Base-by-base conservation (phyloP, 768 basidiomycete genomes). In the Calocera viscosa region DNA sequence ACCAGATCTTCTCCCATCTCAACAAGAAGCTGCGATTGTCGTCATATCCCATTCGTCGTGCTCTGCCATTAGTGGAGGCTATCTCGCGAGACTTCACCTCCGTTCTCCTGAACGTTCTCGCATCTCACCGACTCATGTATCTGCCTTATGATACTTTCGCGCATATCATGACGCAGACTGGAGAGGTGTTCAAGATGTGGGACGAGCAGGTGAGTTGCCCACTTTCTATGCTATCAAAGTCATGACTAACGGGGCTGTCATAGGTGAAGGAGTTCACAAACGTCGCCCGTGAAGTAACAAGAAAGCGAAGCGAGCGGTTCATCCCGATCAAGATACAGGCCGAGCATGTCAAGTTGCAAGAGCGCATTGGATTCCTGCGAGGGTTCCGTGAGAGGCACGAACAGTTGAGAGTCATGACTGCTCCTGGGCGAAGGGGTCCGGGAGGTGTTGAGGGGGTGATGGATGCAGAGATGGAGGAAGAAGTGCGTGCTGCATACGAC, bases 1-100 rank as follows among this genome's bases (percentile, higher is more conserved):
- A 83, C 0, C 82, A 89, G 67, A 95, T 98, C 74, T 97, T 98
- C 73, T 83, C 83, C 0, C 96, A 99, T 74, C 84, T 98, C 74
- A 96, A 91, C 75, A 90, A 94, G 77, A 97, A 95, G 75, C 86
- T 99, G 71, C 90, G 88, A 73, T 84, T 97, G 19, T 95, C 95
- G 0, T 95, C 96, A 0, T 98, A 99, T 75, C 96, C 96, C 0
- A 93, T 98, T 70, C 88, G 91, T 1, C 89, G 95, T 34, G 93
- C 94, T 8, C 86, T 98, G 2, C 96, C 95, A 0, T 88, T 99
- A 49, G 94, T 97, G 33, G 95, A 98, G 76, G 96, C 95, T 40
- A 98, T 99, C 74, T 98, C 96, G 7, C 85, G 89, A 16, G 96
- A 99, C 75, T 96, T 99, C 78, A 95, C 95, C 72, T 91, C 96